Conservation (phyloP, 2,329 filamentous ascomycete genomes). For the Colletotrichum godetiae region DNA sequence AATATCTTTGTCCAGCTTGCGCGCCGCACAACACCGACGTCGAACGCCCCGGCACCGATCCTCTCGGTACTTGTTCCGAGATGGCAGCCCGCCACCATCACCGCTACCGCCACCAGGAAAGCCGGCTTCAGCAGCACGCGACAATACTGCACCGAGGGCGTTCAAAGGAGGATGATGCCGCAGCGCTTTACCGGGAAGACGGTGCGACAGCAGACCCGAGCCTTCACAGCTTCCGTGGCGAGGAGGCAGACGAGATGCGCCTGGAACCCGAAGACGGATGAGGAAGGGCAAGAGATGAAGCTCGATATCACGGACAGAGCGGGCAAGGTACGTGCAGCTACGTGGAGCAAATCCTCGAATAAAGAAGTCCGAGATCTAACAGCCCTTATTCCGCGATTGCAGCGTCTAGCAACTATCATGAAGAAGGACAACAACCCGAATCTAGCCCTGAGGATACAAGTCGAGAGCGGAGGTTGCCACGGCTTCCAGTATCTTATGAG, state of each 20-base stretch:
- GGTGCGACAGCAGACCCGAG: slow-evolving; percentile 24
- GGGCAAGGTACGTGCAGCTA: slow-evolving; percentile 68
- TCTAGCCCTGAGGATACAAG: slow-evolving; percentile 88
- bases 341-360: background rate
- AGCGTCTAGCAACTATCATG: slow-evolving; percentile 84
- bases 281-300: slow-evolving; percentile 85
- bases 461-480: slow-evolving; percentile 95
- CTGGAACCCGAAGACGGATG: slow-evolving; percentile 81
- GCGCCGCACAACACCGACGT: slow-evolving; percentile 43
- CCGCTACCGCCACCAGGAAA: slow-evolving; percentile 13
- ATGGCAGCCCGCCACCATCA: slow-evolving; percentile 21
- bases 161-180: background rate
- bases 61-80: slow-evolving; percentile 50
- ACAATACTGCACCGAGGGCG: background rate
- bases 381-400: background rate
- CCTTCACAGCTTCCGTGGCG: slow-evolving; percentile 52
- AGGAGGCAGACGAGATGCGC: slow-evolving; percentile 60
- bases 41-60: slow-evolving; percentile 42
- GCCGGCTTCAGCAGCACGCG: background rate
- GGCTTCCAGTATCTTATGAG: slow-evolving; percentile 98
- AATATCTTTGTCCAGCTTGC: slow-evolving; percentile 55
- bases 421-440: slow-evolving; percentile 77
- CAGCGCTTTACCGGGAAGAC: background rate
- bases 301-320: slow-evolving; percentile 88
- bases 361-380: slow-evolving; percentile 22